These are phyloP conservation scores for Phaeomoniella chlamydospora DNA, from an alignment of 2,329 filamentous ascomycete species.

Conservation along the genomic window DNA sequence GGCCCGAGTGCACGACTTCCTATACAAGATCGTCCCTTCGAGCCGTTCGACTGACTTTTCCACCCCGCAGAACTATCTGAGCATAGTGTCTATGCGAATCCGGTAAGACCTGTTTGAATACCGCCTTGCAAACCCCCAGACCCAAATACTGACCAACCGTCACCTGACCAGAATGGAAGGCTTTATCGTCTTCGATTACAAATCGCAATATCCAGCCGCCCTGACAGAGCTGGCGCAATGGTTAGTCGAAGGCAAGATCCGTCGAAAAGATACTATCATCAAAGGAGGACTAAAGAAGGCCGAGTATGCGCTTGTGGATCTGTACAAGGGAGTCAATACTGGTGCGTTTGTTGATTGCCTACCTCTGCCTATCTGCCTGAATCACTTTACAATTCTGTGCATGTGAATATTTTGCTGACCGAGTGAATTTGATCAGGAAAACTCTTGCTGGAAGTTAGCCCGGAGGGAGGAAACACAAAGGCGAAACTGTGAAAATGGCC, in stretches of 20 bases:
- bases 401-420: too few species aligned
- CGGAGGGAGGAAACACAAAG: too few species aligned
- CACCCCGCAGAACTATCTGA: constrained; percentile 30
- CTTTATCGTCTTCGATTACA: constrained; percentile 60
- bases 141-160: constrained; percentile 9
- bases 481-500: too few species aligned
- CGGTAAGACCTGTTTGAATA: constrained; percentile 22
- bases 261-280: constrained; percentile 57
- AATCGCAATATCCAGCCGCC: constrained; percentile 41
- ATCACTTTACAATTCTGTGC: too few species aligned
- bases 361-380: too few species aligned
- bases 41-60: neutral
- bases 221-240: constrained; percentile 48
- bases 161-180: constrained; percentile 42
- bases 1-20: constrained; percentile 35
- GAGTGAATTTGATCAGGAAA: too few species aligned
- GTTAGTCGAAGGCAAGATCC: constrained; percentile 58
- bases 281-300: constrained; percentile 46
- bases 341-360: constrained; percentile 39
- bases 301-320: constrained; percentile 45
- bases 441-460: too few species aligned
- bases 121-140: too few species aligned
- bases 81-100: constrained; percentile 40
- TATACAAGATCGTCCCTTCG: constrained; percentile 21
- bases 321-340: constrained; percentile 57